A percentile compares a stretch with the other conserved stretches of the same genome.
Conservation (phyloP, 176 grass and related monocot species). For the Rhynchospora breviuscula region DNA sequence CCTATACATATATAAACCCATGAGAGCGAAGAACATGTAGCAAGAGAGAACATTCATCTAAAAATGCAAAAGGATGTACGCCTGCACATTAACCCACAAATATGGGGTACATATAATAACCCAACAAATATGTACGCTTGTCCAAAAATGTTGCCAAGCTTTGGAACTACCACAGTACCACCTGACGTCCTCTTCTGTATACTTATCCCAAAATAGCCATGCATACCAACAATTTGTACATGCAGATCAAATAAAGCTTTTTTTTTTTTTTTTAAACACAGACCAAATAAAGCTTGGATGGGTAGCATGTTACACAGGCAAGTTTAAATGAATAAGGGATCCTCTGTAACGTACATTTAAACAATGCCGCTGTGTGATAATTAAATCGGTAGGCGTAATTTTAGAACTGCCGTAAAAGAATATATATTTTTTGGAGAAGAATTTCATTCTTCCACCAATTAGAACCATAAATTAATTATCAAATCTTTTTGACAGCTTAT, state of each 20-base stretch:
- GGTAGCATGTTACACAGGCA: background rate
- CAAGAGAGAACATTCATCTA: background rate
- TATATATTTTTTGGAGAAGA: background rate
- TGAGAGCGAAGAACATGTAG: no score
- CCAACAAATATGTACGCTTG: constrained; percentile 5
- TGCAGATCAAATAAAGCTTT: background rate
- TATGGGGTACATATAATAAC: background rate
- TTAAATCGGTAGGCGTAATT: background rate
- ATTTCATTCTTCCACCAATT: no score
- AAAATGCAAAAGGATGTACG: background rate
- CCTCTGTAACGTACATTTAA: background rate
- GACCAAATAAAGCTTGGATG: background rate
- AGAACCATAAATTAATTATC: background rate
- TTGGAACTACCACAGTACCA: constrained; percentile 12
- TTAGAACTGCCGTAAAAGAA: background rate
- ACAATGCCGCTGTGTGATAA: background rate
- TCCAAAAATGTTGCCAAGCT: background rate
- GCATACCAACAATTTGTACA: background rate
- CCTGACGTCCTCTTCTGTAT: background rate
- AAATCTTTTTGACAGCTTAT: background rate
- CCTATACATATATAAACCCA: no score
- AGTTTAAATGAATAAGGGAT: background rate
- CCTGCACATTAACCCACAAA: background rate
- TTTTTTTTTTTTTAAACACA: background rate
- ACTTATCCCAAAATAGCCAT: constrained; percentile 7